Percentiles rank a stretch among this genome's conserved stretches.
Conservation (phyloP, 2,329 filamentous ascomycete species). For the Colletotrichum spaethianum region DNA sequence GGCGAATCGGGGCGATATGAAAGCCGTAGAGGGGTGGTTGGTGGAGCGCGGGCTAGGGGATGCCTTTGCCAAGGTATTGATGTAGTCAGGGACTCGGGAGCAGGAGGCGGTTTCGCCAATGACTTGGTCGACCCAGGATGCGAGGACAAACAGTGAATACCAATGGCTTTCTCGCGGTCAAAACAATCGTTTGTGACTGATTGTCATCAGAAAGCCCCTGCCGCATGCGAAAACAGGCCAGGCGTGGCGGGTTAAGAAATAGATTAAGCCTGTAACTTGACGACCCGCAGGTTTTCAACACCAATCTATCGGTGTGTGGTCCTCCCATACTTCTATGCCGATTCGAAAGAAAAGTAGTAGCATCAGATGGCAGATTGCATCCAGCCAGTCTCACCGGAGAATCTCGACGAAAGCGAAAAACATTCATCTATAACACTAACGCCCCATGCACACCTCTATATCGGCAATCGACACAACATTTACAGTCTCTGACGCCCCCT, state of each 20-base stretch:
- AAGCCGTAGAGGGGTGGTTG: slow-evolving; percentile 65
- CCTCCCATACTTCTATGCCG: too few relatives aligned
- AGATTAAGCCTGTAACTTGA: too few relatives aligned
- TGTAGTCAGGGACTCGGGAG: slow-evolving; percentile 37
- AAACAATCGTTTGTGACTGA: too few relatives aligned
- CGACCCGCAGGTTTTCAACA: too few relatives aligned
- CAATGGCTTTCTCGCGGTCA: not conserved
- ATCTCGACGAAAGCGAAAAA: not conserved
- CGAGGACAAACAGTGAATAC: not conserved
- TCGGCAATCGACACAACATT: not conserved
- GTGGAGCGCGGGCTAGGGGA: slow-evolving; percentile 59
- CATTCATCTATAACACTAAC: not conserved
- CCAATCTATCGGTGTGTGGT: too few relatives aligned
- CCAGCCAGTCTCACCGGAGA: not conserved
- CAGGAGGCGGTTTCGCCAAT: not conserved
- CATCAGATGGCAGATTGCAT: too few relatives aligned
- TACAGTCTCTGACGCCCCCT: slow-evolving; percentile 71
- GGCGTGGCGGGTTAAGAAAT: too few relatives aligned
- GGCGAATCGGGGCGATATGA: slow-evolving; percentile 68
- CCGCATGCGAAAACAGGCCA: too few relatives aligned
- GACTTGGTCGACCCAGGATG: too few relatives aligned
- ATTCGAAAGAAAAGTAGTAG: too few relatives aligned
- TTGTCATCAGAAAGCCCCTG: too few relatives aligned
- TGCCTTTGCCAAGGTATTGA: slow-evolving; percentile 59
- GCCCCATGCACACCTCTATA: not conserved